Evolutionary conservation across 805 yeast genomes (phyloP), one percentile per base, ranked within the genome.

Genomic region (Wickerhamomyces bovis): DNA sequence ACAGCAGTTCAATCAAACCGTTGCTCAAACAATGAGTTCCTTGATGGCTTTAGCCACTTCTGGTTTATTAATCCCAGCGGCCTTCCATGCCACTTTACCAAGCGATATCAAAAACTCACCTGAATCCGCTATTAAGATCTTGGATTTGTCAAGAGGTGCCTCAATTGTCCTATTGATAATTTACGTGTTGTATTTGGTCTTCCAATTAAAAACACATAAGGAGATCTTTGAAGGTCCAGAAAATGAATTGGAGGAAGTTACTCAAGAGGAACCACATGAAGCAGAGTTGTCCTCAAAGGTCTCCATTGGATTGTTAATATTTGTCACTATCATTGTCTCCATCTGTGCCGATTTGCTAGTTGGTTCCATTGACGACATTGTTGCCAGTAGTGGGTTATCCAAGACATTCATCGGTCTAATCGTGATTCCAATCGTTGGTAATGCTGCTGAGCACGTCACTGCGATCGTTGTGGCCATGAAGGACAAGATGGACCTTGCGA

Each of bases 371-470:
- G 98, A 94, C 67, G 85, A 78, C 47, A 80, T 92, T 53, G 98
- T 94, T 33, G 86, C 72, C 48, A 69, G 80, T 26, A 80, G 95
- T 3, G 96, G 96, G 4, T 73, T 94, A 45, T 86, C 96, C 39
- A 90, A 92, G 76, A 89, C 98, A 0, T 94, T 94, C 59, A 89
- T 94, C 59, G 98, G 98, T 64, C 73, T 94, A 55, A 84, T 94
- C 56, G 80, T 94, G 41, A 84, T 94, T 52, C 99, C 99, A 38
- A 92, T 94, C 52, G 98, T 94, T 23, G 99, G 98, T 47, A 94
- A 94, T 60, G 99, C 99, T 3, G 98, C 98, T 12, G 99, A 94
- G 67, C 99, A 94, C 66, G 98, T 89, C 44, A 94, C 99, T 18
- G 96, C 98, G 3, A 85, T 94, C 33, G 77, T 89, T 51, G 98